A percentile compares a stretch with the other conserved stretches of the same genome.
Evolutionary conservation across 169 alveolate genomes (phyloP).

Genomic region (Cryptosporidium ubiquitum): DNA sequence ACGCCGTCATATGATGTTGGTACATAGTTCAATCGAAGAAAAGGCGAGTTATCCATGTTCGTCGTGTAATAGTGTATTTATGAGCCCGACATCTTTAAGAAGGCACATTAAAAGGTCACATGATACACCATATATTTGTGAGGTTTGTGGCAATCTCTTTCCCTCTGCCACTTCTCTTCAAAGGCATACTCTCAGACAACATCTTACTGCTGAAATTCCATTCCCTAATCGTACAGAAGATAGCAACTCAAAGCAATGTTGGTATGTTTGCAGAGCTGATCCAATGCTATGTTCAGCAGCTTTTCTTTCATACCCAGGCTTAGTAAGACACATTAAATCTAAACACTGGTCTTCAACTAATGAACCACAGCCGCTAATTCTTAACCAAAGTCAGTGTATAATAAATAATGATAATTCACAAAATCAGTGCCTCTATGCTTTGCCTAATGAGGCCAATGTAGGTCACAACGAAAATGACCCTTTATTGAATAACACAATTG

Average conservation of each 20-base stretch:
- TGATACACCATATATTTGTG: slow-evolving; percentile 73
- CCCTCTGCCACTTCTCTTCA: slow-evolving; percentile 74
- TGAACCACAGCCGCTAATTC: slow-evolving; percentile 40
- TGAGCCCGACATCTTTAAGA: slow-evolving; percentile 73
- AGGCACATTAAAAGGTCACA: slow-evolving; percentile 72
- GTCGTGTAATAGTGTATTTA: slow-evolving; percentile 66
- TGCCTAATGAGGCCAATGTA: slow-evolving; percentile 55
- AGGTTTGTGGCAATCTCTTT: slow-evolving; percentile 69
- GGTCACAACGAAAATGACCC: slow-evolving; percentile 69
- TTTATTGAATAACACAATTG: slow-evolving; percentile 47
- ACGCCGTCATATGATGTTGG: slow-evolving; percentile 73
- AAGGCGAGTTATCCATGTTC: slow-evolving; percentile 73
- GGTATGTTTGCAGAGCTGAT: slow-evolving; percentile 75
- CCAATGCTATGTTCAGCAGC: slow-evolving; percentile 74
- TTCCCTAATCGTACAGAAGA: slow-evolving; percentile 74
- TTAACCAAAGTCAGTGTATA: slow-evolving; percentile 55
- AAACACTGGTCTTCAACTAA: slow-evolving; percentile 73
- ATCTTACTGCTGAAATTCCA: slow-evolving; percentile 75
- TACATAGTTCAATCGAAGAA: slow-evolving; percentile 70
- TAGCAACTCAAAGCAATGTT: slow-evolving; percentile 59
- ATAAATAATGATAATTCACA: slow-evolving; percentile 37
- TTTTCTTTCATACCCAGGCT: slow-evolving; percentile 70
- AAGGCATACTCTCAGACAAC: slow-evolving; percentile 72
- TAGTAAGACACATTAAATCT: slow-evolving; percentile 71
- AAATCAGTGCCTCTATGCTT: slow-evolving; percentile 43